These are phyloP conservation scores for Tolypocladium endophyticum DNA, from an alignment of 2,329 filamentous ascomycete species.

Conservation along the genomic window DNA sequence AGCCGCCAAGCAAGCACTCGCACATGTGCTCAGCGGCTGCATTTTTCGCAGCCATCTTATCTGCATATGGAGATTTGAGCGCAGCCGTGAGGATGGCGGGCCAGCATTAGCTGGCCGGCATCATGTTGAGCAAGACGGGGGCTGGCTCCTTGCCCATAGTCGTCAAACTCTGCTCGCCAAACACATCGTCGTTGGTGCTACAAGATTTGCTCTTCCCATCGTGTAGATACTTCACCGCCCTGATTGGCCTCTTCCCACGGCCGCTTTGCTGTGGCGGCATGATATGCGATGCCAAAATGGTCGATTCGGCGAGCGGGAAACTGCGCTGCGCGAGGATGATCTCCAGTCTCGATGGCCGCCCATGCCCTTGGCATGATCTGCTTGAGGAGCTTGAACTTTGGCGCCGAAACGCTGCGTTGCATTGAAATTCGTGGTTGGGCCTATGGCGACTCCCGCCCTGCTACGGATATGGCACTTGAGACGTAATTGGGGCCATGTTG, in stretches of 20 bases:
- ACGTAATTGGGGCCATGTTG: neutral
- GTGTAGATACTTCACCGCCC: constrained; percentile 42
- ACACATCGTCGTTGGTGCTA: constrained; percentile 2
- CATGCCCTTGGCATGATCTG: constrained; percentile 15
- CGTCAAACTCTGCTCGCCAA: constrained; percentile 3
- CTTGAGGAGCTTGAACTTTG: constrained; percentile 19
- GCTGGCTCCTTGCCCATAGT: constrained; percentile 23
- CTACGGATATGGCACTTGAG: neutral
- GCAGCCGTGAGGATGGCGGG: constrained; percentile 10
- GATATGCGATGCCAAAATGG: constrained; percentile 3
- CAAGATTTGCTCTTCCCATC: constrained; percentile 27
- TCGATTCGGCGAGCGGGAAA: constrained; percentile 21
- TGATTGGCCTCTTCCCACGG: constrained; percentile 3
- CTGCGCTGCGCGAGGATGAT: constrained; percentile 18
- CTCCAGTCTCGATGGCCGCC: constrained; percentile 17
- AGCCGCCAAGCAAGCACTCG: constrained; percentile 12
- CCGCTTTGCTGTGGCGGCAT: neutral
- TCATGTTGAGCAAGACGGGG: constrained; percentile 43
- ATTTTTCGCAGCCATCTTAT: constrained; percentile 14
- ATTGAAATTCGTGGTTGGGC: neutral
- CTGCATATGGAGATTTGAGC: constrained; percentile 19
- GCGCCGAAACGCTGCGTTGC: constrained; percentile 1
- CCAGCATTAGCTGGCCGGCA: constrained; percentile 8
- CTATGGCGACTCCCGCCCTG: neutral
- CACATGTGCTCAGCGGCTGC: constrained; percentile 7